Conservation (phyloP, 2,329 filamentous ascomycete species). For the Aspergillus oerlinghausenensis region DNA sequence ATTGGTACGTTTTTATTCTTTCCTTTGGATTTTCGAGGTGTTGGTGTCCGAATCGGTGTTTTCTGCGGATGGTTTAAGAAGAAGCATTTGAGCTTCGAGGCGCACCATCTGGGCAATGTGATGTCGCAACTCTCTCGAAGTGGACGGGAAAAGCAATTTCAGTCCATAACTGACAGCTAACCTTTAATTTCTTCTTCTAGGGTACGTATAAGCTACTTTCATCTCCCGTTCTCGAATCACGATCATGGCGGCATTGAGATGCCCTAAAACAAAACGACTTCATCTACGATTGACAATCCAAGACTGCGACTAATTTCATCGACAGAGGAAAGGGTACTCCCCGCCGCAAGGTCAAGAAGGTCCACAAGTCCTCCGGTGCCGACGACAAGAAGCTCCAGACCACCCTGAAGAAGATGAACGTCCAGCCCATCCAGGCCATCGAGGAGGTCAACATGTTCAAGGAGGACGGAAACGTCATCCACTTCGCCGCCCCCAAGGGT, state of each 20-base stretch:
- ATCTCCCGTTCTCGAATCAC: neutral
- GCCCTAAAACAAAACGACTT: neutral
- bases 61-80: neutral
- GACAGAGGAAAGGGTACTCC: conserved; percentile 93
- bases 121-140: neutral
- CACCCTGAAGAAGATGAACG: conserved; percentile 98
- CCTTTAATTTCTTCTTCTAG: conserved; percentile 2
- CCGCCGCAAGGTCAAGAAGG: conserved; percentile 97
- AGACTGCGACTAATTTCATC: conserved; percentile 8
- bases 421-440: conserved; percentile 98
- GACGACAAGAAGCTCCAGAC: conserved; percentile 99
- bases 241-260: neutral
- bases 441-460: conserved; percentile 99
- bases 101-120: neutral
- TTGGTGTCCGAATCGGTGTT: neutral
- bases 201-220: conserved; percentile 8
- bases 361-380: conserved; percentile 83
- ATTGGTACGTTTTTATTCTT: conserved; percentile 58
- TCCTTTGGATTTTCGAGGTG: conserved; percentile 4
- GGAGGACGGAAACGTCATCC: conserved; percentile 98
- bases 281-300: conserved; percentile 7
- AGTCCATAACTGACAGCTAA: neutral
- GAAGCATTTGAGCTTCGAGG: neutral
- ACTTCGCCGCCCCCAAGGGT: conserved; percentile 98
- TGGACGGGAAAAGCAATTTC: neutral